phyloP scores from a whole-genome alignment of 495 filamentous ascomycete species.

The Hypoxylon lienhwacheense region DNA sequence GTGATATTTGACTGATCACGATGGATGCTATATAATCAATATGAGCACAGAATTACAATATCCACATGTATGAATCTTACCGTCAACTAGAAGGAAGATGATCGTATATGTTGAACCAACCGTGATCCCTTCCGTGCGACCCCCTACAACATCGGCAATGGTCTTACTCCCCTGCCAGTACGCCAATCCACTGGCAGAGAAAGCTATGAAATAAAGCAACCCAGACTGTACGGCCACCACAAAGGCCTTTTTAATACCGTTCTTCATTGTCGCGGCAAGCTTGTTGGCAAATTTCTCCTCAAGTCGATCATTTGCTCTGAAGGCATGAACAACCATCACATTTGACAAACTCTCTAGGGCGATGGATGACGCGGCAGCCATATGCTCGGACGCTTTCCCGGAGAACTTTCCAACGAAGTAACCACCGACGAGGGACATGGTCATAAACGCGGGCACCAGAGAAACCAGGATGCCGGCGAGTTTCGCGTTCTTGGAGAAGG shows the following conservation, averaged over 20 bases:
- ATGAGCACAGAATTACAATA: conserved; percentile 10
- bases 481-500: conserved; percentile 60
- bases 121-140: conserved; percentile 42
- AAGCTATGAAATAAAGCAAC: conserved; percentile 67
- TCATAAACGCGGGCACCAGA: conserved; percentile 64
- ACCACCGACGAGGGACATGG: conserved; percentile 66
- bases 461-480: conserved; percentile 59
- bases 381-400: conserved; percentile 49
- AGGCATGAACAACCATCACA: conserved; percentile 54
- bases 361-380: conserved; percentile 44
- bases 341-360: conserved; percentile 51
- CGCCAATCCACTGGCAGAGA: conserved; percentile 64
- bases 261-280: conserved; percentile 50
- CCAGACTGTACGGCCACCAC: conserved; percentile 64
- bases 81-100: conserved; percentile 66
- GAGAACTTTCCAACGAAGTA: conserved; percentile 63
- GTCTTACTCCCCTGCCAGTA: conserved; percentile 65
- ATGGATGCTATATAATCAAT: conserved; percentile 52
- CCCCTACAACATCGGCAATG: conserved; percentile 53
- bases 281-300: conserved; percentile 57
- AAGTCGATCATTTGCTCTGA: conserved; percentile 47
- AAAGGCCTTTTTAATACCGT: conserved; percentile 60
- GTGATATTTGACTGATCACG: conserved; percentile 64
- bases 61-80: conserved; percentile 39
- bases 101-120: conserved; percentile 66